Percentiles rank a stretch among this genome's conserved stretches.
phyloP scores from a whole-genome alignment of 176 grass and related monocot species.

The Paspalum vaginatum region DNA sequence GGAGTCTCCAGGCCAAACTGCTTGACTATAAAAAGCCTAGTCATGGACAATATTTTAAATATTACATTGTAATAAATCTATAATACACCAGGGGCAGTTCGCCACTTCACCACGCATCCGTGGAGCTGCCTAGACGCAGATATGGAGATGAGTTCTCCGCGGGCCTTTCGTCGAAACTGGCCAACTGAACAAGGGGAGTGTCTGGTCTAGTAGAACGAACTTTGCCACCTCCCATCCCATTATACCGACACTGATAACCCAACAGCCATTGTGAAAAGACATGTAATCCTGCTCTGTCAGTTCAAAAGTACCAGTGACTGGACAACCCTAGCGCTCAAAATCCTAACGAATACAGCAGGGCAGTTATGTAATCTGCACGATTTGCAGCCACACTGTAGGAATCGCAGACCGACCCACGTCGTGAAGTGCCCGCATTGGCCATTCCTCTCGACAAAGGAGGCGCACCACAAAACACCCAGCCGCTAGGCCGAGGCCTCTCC shows the following conservation, averaged over 20 bases:
- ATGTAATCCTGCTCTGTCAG: neutral
- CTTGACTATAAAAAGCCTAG: neutral
- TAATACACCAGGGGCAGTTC: neutral
- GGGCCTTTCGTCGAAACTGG: neutral
- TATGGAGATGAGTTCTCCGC: neutral
- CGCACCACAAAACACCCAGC: neutral
- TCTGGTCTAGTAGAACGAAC: neutral
- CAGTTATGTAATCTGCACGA: neutral
- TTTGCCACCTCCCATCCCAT: no score
- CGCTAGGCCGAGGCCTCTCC: neutral
- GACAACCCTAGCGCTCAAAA: conserved; percentile 22
- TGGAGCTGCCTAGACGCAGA: neutral
- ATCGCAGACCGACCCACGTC: neutral
- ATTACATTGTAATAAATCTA: neutral
- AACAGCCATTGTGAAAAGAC: neutral
- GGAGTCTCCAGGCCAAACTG: neutral
- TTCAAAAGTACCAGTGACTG: no score
- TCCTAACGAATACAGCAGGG: conserved; percentile 1
- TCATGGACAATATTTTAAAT: no score
- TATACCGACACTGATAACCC: neutral
- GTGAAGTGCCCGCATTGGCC: neutral
- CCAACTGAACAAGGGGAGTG: neutral
- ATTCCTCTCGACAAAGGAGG: neutral
- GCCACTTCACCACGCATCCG: neutral
- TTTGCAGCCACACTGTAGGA: neutral